These are phyloP conservation scores for Sclerotinia nivalis DNA, from an alignment of 2,329 filamentous ascomycete species.

Conservation along the genomic window DNA sequence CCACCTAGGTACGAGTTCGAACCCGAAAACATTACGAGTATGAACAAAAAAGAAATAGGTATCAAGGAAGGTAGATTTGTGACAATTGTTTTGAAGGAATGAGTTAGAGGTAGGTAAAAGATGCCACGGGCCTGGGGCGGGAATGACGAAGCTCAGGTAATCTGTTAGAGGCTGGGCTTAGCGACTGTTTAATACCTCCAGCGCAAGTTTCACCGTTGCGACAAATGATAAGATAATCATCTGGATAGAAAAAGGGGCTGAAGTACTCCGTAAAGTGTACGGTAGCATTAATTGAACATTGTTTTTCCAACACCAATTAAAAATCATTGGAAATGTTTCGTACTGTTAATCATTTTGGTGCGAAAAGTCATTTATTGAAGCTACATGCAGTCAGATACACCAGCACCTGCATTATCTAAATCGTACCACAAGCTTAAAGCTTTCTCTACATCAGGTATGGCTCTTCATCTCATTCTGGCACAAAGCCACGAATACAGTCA, in stretches of 20 bases:
- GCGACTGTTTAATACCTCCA: conserved; percentile 17
- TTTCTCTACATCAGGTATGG: conserved; percentile 9
- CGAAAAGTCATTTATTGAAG: conserved; percentile 17
- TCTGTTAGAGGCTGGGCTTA: conserved; percentile 25
- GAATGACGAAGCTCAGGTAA: conserved; percentile 30
- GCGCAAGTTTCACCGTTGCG: conserved; percentile 19
- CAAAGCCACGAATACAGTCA: conserved; percentile 8
- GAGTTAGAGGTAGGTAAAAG: conserved; percentile 20
- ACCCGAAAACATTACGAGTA: conserved; percentile 76
- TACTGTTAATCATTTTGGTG: neutral
- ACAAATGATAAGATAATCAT: conserved; percentile 16
- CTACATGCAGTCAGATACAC: conserved; percentile 21
- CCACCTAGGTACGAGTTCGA: conserved; percentile 84
- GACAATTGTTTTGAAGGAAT: conserved; percentile 23
- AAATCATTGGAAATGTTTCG: neutral
- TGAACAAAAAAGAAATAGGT: conserved; percentile 27
- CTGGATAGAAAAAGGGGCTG: conserved; percentile 3
- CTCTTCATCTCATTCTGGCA: neutral
- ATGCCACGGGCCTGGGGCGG: conserved; percentile 19
- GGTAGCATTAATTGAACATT: neutral
- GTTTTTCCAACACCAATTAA: conserved; percentile 1
- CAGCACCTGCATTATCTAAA: conserved; percentile 17
- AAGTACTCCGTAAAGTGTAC: neutral
- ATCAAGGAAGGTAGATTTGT: conserved; percentile 22
- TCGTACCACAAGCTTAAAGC: conserved; percentile 15